These are phyloP conservation scores for Taiwanofungus camphoratus DNA, from an alignment of 1,284 basidiomycete genomes.

Conservation along the genomic window DNA sequence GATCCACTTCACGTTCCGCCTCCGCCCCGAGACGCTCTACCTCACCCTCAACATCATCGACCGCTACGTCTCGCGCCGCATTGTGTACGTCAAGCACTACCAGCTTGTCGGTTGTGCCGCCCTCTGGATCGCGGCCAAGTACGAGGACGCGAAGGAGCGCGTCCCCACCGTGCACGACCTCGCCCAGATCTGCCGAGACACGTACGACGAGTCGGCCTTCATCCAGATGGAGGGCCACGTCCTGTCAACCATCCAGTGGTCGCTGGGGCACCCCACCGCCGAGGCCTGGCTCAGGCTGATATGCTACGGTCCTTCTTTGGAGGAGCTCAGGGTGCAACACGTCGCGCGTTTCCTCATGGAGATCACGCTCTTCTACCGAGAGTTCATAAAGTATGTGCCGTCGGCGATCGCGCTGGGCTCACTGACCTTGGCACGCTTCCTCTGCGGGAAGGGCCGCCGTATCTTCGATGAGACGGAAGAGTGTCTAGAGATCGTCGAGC, in stretches of 20 bases:
- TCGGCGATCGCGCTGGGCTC: slow-evolving; percentile 87
- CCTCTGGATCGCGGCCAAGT: slow-evolving; percentile 98
- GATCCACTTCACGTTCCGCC: slow-evolving; percentile 94
- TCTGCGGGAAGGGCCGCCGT: slow-evolving; percentile 74
- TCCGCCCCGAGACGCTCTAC: slow-evolving; percentile 97
- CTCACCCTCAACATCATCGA: slow-evolving; percentile 99
- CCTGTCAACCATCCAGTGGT: slow-evolving; percentile 94
- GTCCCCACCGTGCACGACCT: slow-evolving; percentile 95
- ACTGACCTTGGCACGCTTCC: slow-evolving; percentile 82
- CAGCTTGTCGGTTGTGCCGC: slow-evolving; percentile 98
- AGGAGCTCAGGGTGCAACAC: slow-evolving; percentile 87
- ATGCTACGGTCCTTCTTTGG: slow-evolving; percentile 65
- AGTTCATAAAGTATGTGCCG: slow-evolving; percentile 84
- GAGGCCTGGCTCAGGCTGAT: slow-evolving; percentile 92
- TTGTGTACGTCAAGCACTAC: slow-evolving; percentile 99
- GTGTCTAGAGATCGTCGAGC: slow-evolving; percentile 72
- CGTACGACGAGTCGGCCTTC: slow-evolving; percentile 95
- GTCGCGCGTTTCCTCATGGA: slow-evolving; percentile 98
- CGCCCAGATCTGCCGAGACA: slow-evolving; percentile 89
- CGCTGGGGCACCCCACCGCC: slow-evolving; percentile 94
- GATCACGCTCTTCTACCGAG: slow-evolving; percentile 94
- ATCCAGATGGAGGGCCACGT: slow-evolving; percentile 98
- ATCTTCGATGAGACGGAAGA: slow-evolving; percentile 78
- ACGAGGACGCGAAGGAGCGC: slow-evolving; percentile 98
- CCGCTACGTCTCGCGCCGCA: slow-evolving; percentile 96